Percentiles rank a stretch among this genome's conserved stretches.
Conservation (phyloP, 1,139 yeast species). For the Spathaspora sp. region DNA sequence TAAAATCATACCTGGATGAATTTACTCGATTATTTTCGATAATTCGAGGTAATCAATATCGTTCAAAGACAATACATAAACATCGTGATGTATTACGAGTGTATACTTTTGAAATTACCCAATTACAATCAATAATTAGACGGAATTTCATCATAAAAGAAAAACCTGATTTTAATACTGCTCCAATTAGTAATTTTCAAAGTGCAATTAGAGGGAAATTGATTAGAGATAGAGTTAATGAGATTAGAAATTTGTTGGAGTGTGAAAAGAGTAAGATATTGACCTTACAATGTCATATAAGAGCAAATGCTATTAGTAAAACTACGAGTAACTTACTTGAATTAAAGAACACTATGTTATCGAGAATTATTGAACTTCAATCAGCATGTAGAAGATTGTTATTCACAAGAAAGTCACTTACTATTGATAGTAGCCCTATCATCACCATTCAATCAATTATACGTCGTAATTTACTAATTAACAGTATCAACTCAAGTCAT, state of each 20-base stretch:
- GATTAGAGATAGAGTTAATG: slow-evolving; percentile 15
- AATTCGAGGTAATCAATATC: slow-evolving; percentile 40
- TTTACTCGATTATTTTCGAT: slow-evolving; percentile 36
- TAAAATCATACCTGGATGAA: slow-evolving; percentile 53
- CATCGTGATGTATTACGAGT: slow-evolving; percentile 36
- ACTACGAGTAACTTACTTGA: slow-evolving; percentile 24
- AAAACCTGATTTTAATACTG: slow-evolving; percentile 15
- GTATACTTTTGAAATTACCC: slow-evolving; percentile 28
- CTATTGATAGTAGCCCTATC: slow-evolving; percentile 9
- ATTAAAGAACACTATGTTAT: slow-evolving; percentile 24
- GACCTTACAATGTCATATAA: slow-evolving; percentile 30
- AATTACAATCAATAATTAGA: slow-evolving; percentile 39
- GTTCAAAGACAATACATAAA: slow-evolving; percentile 37
- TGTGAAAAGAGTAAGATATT: slow-evolving; percentile 12
- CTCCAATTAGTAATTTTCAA: slow-evolving; percentile 22
- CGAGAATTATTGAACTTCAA: slow-evolving; percentile 29
- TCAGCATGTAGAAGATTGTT: slow-evolving; percentile 33
- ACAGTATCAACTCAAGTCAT: slow-evolving; percentile 19
- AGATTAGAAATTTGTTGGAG: slow-evolving; percentile 12
- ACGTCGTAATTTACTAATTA: slow-evolving; percentile 30
- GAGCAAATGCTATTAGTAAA: slow-evolving; percentile 24
- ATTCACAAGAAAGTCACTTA: slow-evolving; percentile 17
- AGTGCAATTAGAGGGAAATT: slow-evolving; percentile 28
- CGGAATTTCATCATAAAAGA: slow-evolving; percentile 20
- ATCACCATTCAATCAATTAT: slow-evolving; percentile 33